Conservation (phyloP, 306 rosid species). For the Prunus campanulata region DNA sequence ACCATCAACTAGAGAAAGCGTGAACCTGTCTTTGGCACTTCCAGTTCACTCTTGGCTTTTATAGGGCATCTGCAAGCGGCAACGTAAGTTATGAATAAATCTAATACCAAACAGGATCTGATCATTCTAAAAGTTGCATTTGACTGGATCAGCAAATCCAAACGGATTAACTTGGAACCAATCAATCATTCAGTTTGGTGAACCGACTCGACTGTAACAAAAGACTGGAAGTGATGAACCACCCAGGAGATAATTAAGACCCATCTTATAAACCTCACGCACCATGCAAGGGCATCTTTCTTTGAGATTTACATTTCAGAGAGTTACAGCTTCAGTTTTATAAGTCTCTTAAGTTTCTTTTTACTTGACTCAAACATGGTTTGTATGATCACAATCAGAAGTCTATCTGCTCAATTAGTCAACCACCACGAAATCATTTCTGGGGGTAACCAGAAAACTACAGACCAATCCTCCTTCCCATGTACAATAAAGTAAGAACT, state of each 20-base stretch:
- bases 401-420: not conserved
- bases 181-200: not conserved
- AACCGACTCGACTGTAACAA: not conserved
- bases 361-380: not conserved
- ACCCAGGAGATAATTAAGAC: not conserved
- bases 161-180: not conserved
- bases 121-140: not conserved
- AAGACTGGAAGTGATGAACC: too few relatives aligned
- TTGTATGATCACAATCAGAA: not conserved
- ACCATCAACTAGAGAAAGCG: conserved; percentile 16
- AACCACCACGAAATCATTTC: not conserved
- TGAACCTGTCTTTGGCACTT: conserved; percentile 11
- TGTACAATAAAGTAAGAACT: not conserved
- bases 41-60: conserved; percentile 8
- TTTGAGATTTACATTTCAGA: not conserved
- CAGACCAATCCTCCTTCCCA: not conserved
- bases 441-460: not conserved
- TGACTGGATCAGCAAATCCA: not conserved
- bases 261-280: not conserved
- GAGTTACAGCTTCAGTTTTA: not conserved
- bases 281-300: not conserved
- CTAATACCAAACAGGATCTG: not conserved
- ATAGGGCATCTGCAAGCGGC: conserved; percentile 45
- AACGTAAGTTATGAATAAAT: conserved; percentile 8
- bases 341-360: not conserved